phyloP scores from a whole-genome alignment of 371 early-diverging fungal species.

The Mortierella sp. region DNA sequence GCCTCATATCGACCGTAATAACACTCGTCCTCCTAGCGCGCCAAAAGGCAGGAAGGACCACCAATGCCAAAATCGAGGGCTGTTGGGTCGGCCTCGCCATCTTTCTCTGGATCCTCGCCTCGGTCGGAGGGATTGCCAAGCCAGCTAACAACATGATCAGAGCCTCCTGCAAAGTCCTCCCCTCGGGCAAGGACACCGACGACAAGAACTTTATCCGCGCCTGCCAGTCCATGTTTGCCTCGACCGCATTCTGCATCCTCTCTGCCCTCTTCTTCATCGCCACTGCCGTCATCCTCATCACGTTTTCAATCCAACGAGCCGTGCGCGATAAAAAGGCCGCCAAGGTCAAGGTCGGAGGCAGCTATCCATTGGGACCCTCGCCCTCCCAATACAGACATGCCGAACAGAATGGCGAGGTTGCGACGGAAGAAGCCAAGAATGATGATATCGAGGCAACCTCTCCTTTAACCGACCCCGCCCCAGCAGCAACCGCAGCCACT shows the following conservation, averaged over 20 bases:
- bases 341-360: constrained; percentile 31
- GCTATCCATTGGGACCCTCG: constrained; percentile 25
- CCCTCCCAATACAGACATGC: constrained; percentile 36
- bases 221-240: constrained; percentile 54
- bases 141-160: constrained; percentile 47
- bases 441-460: constrained; percentile 32
- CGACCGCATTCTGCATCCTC: constrained; percentile 43
- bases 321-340: constrained; percentile 29
- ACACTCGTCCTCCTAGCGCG: constrained; percentile 38
- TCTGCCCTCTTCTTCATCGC: constrained; percentile 38
- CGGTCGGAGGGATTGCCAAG: constrained; percentile 50
- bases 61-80: constrained; percentile 41
- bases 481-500: not conserved
- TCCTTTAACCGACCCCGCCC: constrained; percentile 20
- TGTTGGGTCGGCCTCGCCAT: constrained; percentile 43
- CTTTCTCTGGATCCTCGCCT: constrained; percentile 40
- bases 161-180: constrained; percentile 45
- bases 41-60: constrained; percentile 48
- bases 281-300: constrained; percentile 21
- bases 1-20: constrained; percentile 36
- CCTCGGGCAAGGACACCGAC: constrained; percentile 30
- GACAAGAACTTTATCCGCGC: constrained; percentile 51
- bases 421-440: constrained; percentile 29
- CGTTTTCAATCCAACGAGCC: constrained; percentile 23
- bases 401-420: constrained; percentile 15